Percentiles rank a stretch among this genome's conserved stretches.
phyloP scores from a whole-genome alignment of 768 basidiomycete species.

The Boletellus sp. region DNA sequence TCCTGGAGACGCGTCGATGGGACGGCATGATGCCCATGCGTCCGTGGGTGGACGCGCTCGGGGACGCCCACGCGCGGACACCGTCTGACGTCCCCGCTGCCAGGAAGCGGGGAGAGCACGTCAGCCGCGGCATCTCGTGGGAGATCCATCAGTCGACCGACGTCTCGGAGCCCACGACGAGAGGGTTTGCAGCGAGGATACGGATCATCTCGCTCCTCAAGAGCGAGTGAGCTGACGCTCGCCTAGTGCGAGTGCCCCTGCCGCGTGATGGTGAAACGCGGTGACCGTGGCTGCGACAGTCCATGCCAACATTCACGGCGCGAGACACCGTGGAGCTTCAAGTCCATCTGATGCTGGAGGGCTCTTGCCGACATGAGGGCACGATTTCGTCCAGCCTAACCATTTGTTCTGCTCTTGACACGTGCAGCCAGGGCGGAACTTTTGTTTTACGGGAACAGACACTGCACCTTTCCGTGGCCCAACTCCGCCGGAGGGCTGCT shows the following conservation, averaged over 20 bases:
- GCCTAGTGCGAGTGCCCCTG: background rate
- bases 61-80: slow-evolving; percentile 39
- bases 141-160: slow-evolving; percentile 51
- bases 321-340: slow-evolving; percentile 52
- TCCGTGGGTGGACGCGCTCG: slow-evolving; percentile 50
- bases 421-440: no score
- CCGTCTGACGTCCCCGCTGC: slow-evolving; percentile 1
- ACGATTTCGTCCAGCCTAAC: background rate
- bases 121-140: slow-evolving; percentile 48
- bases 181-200: slow-evolving; percentile 51
- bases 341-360: slow-evolving; percentile 36
- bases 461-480: no score
- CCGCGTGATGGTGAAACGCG: slow-evolving; percentile 1
- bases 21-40: slow-evolving; percentile 54
- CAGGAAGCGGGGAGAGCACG: slow-evolving; percentile 36
- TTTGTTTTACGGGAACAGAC: no score
- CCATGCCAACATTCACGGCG: slow-evolving; percentile 46
- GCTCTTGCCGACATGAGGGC: no score
- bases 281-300: slow-evolving; percentile 29
- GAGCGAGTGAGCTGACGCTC: slow-evolving; percentile 37
- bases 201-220: slow-evolving; percentile 53
- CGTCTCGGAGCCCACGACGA: slow-evolving; percentile 48
- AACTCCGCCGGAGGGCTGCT: no score
- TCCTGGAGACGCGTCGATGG: slow-evolving; percentile 53
- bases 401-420: no score